Percentiles rank a stretch among this genome's conserved stretches.
Conservation (phyloP, 1,284 basidiomycete genomes). For the Tremellales sp. region DNA sequence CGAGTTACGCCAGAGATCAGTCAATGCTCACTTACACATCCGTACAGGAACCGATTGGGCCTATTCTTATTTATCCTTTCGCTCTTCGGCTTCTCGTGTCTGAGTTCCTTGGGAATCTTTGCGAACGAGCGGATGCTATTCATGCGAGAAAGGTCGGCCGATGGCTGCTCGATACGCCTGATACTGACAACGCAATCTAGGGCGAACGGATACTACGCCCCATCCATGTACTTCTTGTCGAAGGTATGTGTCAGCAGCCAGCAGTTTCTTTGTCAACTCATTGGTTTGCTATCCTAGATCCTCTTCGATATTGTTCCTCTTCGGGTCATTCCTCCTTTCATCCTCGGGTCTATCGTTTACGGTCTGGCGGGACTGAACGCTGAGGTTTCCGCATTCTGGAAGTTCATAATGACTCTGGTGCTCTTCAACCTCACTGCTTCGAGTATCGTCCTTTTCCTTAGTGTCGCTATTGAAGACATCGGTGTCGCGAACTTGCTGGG, state of each 20-base stretch:
- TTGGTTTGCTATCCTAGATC: constrained; percentile 61
- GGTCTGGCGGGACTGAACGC: constrained; percentile 89
- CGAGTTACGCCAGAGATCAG: no score
- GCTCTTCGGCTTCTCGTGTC: constrained; percentile 90
- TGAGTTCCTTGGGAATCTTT: constrained; percentile 87
- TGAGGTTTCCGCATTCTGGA: constrained; percentile 86
- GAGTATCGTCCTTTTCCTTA: constrained; percentile 82
- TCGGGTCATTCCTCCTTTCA: constrained; percentile 85
- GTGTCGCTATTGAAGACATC: constrained; percentile 77
- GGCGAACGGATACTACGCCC: constrained; percentile 93
- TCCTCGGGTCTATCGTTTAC: constrained; percentile 93
- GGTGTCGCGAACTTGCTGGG: constrained; percentile 90
- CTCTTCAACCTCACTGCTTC: constrained; percentile 93
- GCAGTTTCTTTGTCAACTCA: not conserved
- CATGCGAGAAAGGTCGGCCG: constrained; percentile 81
- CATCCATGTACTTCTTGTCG: constrained; percentile 90
- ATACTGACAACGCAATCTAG: constrained; percentile 48
- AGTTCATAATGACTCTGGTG: constrained; percentile 90
- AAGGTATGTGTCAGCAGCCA: constrained; percentile 56
- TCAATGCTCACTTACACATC: constrained; percentile 1
- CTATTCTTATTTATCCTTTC: constrained; percentile 95
- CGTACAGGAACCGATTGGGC: constrained; percentile 55
- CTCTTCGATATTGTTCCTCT: constrained; percentile 94
- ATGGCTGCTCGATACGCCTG: not conserved
- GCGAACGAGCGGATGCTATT: constrained; percentile 91